Evolutionary conservation across 139 green algal species (phyloP).

Genomic region (Micractinium sp.): DNA sequence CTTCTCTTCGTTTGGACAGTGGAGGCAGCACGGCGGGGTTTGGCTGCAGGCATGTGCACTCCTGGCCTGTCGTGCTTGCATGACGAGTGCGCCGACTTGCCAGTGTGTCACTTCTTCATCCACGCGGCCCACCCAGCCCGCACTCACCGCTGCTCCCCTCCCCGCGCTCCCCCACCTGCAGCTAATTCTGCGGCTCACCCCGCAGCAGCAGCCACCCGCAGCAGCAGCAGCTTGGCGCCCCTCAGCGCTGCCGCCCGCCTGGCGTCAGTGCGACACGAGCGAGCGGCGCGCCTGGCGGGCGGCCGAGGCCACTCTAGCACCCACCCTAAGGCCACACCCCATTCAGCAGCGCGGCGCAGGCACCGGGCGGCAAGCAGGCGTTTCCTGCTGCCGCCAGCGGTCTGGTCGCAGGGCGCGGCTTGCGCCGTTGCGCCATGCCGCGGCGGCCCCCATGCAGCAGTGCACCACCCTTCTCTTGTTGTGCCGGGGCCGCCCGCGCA

Average conservation of each 20-base stretch:
- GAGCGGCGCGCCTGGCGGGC: neutral
- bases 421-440: neutral
- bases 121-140: too few species aligned
- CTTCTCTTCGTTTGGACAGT: too few species aligned
- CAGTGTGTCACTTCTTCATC: too few species aligned
- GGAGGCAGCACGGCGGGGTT: too few species aligned
- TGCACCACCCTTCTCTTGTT: neutral
- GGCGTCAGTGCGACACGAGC: conserved; percentile 20
- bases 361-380: neutral
- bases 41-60: too few species aligned
- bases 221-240: conserved; percentile 17
- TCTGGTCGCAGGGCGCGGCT: neutral
- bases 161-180: neutral
- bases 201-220: conserved; percentile 19
- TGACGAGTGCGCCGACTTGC: too few species aligned
- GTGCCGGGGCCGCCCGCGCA: neutral
- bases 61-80: too few species aligned
- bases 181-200: neutral
- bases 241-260: neutral
- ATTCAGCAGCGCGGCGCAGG: conserved; percentile 13
- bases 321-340: neutral
- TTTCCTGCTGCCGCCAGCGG: neutral
- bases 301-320: neutral
- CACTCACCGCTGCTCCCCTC: neutral
- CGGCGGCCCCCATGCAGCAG: neutral